These are phyloP conservation scores for Cadophora luteo-olivacea DNA, from an alignment of 2,329 filamentous ascomycete species.

Conservation along the genomic window DNA sequence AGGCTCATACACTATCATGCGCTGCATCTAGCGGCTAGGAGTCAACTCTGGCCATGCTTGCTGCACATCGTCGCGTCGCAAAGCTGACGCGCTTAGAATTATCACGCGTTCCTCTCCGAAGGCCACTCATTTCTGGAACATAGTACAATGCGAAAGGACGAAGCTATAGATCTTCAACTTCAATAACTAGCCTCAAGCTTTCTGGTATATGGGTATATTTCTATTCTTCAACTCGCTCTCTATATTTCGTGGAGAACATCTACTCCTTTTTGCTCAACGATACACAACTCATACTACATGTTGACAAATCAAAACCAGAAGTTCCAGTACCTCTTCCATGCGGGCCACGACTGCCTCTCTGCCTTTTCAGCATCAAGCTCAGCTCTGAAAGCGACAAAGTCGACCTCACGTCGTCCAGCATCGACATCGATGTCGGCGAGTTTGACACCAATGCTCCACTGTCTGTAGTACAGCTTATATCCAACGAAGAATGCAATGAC, in stretches of 20 bases:
- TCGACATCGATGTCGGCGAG: constrained; percentile 41
- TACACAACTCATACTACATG: not conserved
- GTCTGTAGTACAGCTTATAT: constrained; percentile 65
- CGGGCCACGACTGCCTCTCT: constrained; percentile 39
- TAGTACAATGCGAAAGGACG: not conserved
- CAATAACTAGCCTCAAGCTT: not conserved
- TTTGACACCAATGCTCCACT: constrained; percentile 40
- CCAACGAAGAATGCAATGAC: constrained; percentile 63
- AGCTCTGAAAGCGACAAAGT: constrained; percentile 40
- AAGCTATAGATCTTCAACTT: not conserved
- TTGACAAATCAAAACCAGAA: constrained; percentile 31
- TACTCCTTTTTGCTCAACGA: not conserved
- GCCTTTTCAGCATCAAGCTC: constrained; percentile 43
- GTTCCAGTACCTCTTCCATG: constrained; percentile 40
- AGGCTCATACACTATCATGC: no score
- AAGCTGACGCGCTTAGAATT: no score
- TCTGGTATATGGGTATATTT: constrained; percentile 40
- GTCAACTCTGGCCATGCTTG: no score
- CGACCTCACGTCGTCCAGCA: constrained; percentile 42
- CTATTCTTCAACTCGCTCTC: not conserved
- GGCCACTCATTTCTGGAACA: no score
- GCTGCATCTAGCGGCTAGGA: no score
- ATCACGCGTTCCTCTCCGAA: no score
- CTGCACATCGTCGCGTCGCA: no score
- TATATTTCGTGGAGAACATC: not conserved